Evolutionary conservation across 192 early-diverging fungal species (phyloP), one percentile per base, ranked within the genome.

Genomic region (Coemansia sp.): DNA sequence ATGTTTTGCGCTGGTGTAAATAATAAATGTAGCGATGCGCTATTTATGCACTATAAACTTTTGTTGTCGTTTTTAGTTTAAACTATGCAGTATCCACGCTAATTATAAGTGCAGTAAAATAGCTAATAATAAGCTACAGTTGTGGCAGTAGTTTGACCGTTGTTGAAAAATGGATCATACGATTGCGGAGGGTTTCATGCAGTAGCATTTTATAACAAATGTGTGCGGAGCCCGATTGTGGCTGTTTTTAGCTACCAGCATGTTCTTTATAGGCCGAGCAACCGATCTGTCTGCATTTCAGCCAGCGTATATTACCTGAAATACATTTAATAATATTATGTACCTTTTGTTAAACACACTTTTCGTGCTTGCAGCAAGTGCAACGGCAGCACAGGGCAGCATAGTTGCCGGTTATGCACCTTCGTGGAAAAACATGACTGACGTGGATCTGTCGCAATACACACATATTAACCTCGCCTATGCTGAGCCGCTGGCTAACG

Each of bases 391-490:
- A 15, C 41, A 45, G 11, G 41, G 41, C 41, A 64, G 65, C 52
- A 72, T 77, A 22, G 62, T 77, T 50, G 68, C 69, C 5, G 75
- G 75, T 14, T 77, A 77, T 22, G 75, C 69, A n/a, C 75, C 75
- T 0, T 66, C 52, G 3, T 77, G 75, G 75, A 77, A 77, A 53
- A 59, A 70, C 37, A 55, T 79, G 24, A 24, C 50, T 14, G 38
- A 27, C 15, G 60, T 68, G 3, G 70, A 79, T 23, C 41, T 72
- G 51, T 56, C 70, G 8, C 84, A 75, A 52, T 72, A 80, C 27
- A 87, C 87, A 6, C 88, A 89, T 65, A 71, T 87, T 57, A 84
- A 85, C 51, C 83, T 87, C n/a, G 82, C 88, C 0, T 89, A 86
- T 64, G 86, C 69, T 14, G 67, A 68, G 52, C 79, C 73, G 6